Evolutionary conservation across 1,284 basidiomycete species (phyloP), one percentile per base, ranked within the genome.

Genomic region (Stereum hirsutum): DNA sequence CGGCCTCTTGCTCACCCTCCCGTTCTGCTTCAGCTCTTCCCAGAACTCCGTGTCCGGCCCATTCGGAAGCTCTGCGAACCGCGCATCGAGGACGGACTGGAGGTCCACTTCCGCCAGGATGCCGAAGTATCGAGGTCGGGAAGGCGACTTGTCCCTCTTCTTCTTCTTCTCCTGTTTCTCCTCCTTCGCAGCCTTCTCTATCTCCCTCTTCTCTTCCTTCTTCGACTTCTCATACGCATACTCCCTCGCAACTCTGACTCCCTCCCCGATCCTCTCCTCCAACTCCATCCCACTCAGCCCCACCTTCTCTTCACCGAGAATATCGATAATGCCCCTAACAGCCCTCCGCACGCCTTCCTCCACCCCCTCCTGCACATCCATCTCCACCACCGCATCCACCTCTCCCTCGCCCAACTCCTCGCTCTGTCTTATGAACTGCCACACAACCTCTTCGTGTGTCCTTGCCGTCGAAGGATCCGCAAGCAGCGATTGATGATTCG

Each of bases 401-500:
- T 82, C 79, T 4, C 60, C 62, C 1, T 73, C 73, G 5, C 69
- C 63, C 7, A 97, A 81, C 42, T 80, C 74, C 51, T 93, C 77
- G 1, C 73, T 66, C 2, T 70, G 58, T 26, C 69, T 69, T 42
- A 98, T 64, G 64, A 96, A 98, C 59, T 69, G 70, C 75, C 84
- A 82, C 21, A 99, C 65, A 8, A 95, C 77, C 2, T 76, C 69
- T 60, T 97, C 93, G 61, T 98, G 89, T 15, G 66, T 57, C 46
- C 74, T 75, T 6, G 51, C 48, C 5, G 42, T 44, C 2, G 50
- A 47, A n/a, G n/a, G n/a, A 54, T 89, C 80, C 0, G 83, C 78
- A 32, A 71, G 73, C 0, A 97, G 74, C 0, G 76, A 75, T 57
- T 95, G 93, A 63, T 97, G 93, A 48, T 85, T 87, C 5, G 79